Evolutionary conservation across 768 basidiomycete genomes (phyloP), one percentile per base, ranked within the genome.

Genomic region (Hebeloma cylindrosporum): DNA sequence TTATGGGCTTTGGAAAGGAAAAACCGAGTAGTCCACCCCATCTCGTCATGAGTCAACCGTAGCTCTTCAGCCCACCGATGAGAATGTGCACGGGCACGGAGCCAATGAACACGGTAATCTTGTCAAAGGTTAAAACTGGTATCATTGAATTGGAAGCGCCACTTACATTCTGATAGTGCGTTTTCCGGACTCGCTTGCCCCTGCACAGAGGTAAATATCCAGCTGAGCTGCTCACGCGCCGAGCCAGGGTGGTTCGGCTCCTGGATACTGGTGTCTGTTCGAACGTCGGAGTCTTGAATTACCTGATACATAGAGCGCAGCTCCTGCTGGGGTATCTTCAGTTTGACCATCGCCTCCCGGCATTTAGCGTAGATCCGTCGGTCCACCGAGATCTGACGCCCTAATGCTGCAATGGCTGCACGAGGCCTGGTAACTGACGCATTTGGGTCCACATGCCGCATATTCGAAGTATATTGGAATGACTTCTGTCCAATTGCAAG

Each of bases 1-100:
- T n/a, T n/a, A n/a, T n/a, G n/a, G n/a, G n/a, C n/a, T n/a, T n/a
- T n/a, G n/a, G n/a, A n/a, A n/a, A n/a, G n/a, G n/a, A n/a, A n/a
- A n/a, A n/a, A n/a, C n/a, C n/a, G n/a, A n/a, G n/a, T 34, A 14
- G 46, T 47, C 50, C 50, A 52, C 10, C 31, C 25, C 50, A 52
- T 52, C 25, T 52, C 50, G 18, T 47, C 7, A 14, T 40, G 11
- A 0, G 31, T 35, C 1, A 52, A 22, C 9, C 13, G 4, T 2
- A 43, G 16, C 27, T 52, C 50, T 20, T 52, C 50, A 17, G 2
- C 1, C 50, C 50, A 52, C 2, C 41, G 21, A 20, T 47, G 4
- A 2, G 28, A n/a, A 16, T 47, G 45, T 3, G 46, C 50, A 1
- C 50, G 18, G 5, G 50, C 50, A 26, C 42, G 22, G 9, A 52